Evolutionary conservation across 257 asterid species (phyloP).

Genomic region (Solanum microdontum): DNA sequence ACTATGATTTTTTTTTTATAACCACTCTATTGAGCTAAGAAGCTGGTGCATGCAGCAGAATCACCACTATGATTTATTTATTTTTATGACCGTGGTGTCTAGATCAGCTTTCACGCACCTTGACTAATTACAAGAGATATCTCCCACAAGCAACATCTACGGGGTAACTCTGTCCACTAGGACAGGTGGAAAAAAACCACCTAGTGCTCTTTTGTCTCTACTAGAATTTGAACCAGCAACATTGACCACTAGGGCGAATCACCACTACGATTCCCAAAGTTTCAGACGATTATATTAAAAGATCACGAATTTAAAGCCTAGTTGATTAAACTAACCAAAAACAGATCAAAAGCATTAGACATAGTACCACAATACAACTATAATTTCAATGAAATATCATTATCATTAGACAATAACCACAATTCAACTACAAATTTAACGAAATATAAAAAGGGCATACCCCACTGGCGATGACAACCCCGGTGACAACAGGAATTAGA

Average conservation of each 20-base stretch:
- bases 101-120: neutral
- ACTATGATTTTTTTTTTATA: neutral
- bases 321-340: neutral
- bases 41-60: neutral
- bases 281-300: neutral
- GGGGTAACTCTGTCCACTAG: neutral
- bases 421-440: neutral
- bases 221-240: neutral
- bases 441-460: slow-evolving; percentile 15
- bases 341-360: neutral
- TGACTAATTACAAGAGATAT: neutral
- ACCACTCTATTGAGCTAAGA: neutral
- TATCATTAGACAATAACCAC: neutral
- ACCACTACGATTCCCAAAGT: neutral
- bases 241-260: neutral
- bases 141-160: neutral
- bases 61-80: neutral
- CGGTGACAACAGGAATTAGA: slow-evolving; percentile 67
- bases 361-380: neutral
- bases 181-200: neutral
- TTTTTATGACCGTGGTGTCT: neutral
- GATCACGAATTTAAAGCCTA: neutral
- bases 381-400: neutral
- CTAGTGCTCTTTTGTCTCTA: neutral
- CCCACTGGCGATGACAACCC: slow-evolving; percentile 78